Percentiles rank a stretch among this genome's conserved stretches.
phyloP scores from a whole-genome alignment of 2,329 filamentous ascomycete species.

The Botrytis porri region DNA sequence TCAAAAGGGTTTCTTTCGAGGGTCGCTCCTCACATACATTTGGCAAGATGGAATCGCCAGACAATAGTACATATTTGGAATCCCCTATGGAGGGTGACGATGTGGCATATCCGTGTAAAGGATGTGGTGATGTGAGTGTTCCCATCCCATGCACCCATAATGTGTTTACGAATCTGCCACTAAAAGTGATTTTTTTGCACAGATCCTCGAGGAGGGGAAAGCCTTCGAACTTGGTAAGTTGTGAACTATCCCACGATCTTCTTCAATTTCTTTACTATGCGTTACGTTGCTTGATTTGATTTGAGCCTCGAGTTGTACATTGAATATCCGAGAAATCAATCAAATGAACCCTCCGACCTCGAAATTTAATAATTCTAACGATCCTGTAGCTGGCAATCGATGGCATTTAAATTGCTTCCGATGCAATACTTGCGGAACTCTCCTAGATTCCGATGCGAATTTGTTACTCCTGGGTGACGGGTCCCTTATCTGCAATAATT shows the following conservation, averaged over 20 bases:
- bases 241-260: slow-evolving; percentile 8
- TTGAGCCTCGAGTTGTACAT: slow-evolving; percentile 20
- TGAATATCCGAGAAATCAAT: slow-evolving; percentile 10
- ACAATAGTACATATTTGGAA: slow-evolving; percentile 48
- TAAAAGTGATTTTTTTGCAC: slow-evolving; percentile 30
- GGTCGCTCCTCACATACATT: slow-evolving; percentile 19
- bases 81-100: slow-evolving; percentile 67
- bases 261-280: slow-evolving; percentile 3
- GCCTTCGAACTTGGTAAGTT: slow-evolving; percentile 89
- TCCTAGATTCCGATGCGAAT: slow-evolving; percentile 97
- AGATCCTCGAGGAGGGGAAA: slow-evolving; percentile 98
- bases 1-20: slow-evolving; percentile 20
- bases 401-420: slow-evolving; percentile 99
- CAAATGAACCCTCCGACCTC: slow-evolving; percentile 17
- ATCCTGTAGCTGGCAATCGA: slow-evolving; percentile 74
- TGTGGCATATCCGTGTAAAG: slow-evolving; percentile 80
- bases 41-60: slow-evolving; percentile 51
- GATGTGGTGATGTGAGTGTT: slow-evolving; percentile 77
- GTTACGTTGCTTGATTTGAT: slow-evolving; percentile 18
- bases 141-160: slow-evolving; percentile 18
- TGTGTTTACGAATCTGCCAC: slow-evolving; percentile 21
- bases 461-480: slow-evolving; percentile 95
- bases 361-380: slow-evolving; percentile 28
- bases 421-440: slow-evolving; percentile 90
- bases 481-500: slow-evolving; percentile 98